Conservation (phyloP, 1,139 yeast genomes). For the Blastobotrys elegans region DNA sequence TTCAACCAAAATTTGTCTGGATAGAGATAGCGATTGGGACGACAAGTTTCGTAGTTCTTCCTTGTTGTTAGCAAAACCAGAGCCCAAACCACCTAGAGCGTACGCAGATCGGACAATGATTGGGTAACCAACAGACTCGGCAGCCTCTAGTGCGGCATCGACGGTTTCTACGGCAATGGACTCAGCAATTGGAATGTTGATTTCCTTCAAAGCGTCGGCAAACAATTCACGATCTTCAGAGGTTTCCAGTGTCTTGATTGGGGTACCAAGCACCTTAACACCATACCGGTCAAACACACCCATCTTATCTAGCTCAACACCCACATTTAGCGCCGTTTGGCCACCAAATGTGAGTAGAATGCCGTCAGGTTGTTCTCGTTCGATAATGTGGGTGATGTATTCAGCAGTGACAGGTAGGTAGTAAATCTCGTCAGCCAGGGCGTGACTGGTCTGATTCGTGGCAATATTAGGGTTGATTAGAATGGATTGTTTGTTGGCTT, state of each 20-base stretch:
- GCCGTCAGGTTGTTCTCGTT: slow-evolving; percentile 95
- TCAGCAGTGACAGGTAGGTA: slow-evolving; percentile 97
- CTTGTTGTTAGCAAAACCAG: slow-evolving; percentile 87
- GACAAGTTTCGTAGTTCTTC: slow-evolving; percentile 81
- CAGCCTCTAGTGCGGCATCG: slow-evolving; percentile 89
- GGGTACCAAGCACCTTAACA: slow-evolving; percentile 95
- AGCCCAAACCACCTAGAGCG: slow-evolving; percentile 96
- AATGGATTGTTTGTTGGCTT: slow-evolving; percentile 93
- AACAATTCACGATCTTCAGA: slow-evolving; percentile 97
- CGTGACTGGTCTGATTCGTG: slow-evolving; percentile 96
- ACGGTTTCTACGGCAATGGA: slow-evolving; percentile 92
- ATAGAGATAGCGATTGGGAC: slow-evolving; percentile 78
- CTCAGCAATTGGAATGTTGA: slow-evolving; percentile 91
- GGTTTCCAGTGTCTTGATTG: slow-evolving; percentile 88
- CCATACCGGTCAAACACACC: slow-evolving; percentile 88
- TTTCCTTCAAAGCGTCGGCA: slow-evolving; percentile 90
- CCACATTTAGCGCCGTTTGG: slow-evolving; percentile 94
- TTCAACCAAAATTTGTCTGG: slow-evolving; percentile 95
- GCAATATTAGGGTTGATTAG: slow-evolving; percentile 97
- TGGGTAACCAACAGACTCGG: slow-evolving; percentile 84
- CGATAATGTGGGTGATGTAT: slow-evolving; percentile 87
- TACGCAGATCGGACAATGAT: slow-evolving; percentile 97
- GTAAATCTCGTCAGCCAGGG: slow-evolving; percentile 95
- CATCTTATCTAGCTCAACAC: slow-evolving; percentile 88
- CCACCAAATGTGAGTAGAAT: slow-evolving; percentile 96